Evolutionary conservation across 352 stramenopile genomes (phyloP), one percentile per base, ranked within the genome.

Genomic region (Lagenidium giganteum): DNA sequence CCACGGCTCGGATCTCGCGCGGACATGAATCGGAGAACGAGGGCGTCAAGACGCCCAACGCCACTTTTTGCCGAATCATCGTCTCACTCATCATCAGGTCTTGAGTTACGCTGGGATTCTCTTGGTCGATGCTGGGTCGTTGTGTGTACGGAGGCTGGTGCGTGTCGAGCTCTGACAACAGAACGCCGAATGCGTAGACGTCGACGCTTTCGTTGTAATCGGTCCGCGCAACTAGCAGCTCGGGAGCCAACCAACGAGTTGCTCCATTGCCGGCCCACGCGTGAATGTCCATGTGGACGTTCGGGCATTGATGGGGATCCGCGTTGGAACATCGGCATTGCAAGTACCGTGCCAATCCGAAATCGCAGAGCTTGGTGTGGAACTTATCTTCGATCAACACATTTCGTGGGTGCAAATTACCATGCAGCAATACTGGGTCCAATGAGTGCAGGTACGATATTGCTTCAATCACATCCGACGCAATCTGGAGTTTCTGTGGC

Each of bases 381-480:
- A 64, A 57, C 29, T 57, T 40, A 2, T 59, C 55, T 20, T 51
- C 43, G 32, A 70, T 36, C 21, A 70, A 45, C 18, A 70, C 56
- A 33, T 70, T 70, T 20, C 47, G 54, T 18, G 51, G 51, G 25
- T 70, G 59, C 4, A 70, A 39, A 31, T 70, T 59, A 17, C 61
- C 54, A 38, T 70, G 61, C 44, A 70, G 34, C 23, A 70, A 35
- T 7, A 56, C 37, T 4, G 56, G 56, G n/a, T 56, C 34, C 13
- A 67, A 49, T 22, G 51, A 43, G 27, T 70, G 61, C 12, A 70
- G 41, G 27, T 44, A 64, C 20, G 40, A 34, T 16, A 70, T 44
- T 8, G 70, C 67, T 21, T 79, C 67, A 8, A 64, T 59, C 14
- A 83, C 62, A 31, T 73, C 70, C 14, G 73, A 33, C 1, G 58